Evolutionary conservation across 2,329 filamentous ascomycete genomes (phyloP).

Genomic region (Sarocladiaceae sp.): DNA sequence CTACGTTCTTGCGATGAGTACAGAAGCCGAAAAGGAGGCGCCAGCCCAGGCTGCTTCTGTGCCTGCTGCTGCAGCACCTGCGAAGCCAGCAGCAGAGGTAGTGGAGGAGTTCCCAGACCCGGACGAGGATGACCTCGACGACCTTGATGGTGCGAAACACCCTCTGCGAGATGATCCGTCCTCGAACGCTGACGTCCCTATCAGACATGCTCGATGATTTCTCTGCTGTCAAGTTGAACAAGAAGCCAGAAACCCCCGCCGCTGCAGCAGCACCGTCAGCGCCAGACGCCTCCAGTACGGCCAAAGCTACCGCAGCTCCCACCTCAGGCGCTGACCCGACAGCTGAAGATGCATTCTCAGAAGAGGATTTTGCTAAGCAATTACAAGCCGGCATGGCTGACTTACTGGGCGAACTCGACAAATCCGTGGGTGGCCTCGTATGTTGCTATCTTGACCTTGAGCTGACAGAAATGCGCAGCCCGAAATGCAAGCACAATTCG

Average conservation of each 20-base stretch:
- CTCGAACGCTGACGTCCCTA: constrained; percentile 6
- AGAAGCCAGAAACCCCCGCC: constrained; percentile 18
- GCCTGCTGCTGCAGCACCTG: not conserved
- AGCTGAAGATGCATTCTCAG: constrained; percentile 45
- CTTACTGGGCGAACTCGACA: constrained; percentile 68
- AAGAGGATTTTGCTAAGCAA: constrained; percentile 78
- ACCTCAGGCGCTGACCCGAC: constrained; percentile 16
- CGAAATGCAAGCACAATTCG: constrained; percentile 75
- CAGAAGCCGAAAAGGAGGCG: constrained; percentile 4
- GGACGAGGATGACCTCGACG: constrained; percentile 88
- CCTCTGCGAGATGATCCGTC: not conserved
- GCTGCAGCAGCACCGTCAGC: constrained; percentile 19
- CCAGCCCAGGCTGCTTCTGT: not conserved
- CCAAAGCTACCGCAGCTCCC: constrained; percentile 23
- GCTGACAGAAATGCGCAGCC: constrained; percentile 34
- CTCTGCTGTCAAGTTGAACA: constrained; percentile 54
- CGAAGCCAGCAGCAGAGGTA: constrained; percentile 15
- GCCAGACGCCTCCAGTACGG: constrained; percentile 22
- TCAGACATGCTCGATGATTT: constrained; percentile 92
- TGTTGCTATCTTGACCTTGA: not conserved
- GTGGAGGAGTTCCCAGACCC: constrained; percentile 71
- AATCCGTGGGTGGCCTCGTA: constrained; percentile 41
- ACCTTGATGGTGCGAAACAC: constrained; percentile 69
- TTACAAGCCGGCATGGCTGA: constrained; percentile 89
- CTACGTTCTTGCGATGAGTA: not conserved